Conservation (phyloP, 805 yeast species). For the Ogataea methanolica region DNA sequence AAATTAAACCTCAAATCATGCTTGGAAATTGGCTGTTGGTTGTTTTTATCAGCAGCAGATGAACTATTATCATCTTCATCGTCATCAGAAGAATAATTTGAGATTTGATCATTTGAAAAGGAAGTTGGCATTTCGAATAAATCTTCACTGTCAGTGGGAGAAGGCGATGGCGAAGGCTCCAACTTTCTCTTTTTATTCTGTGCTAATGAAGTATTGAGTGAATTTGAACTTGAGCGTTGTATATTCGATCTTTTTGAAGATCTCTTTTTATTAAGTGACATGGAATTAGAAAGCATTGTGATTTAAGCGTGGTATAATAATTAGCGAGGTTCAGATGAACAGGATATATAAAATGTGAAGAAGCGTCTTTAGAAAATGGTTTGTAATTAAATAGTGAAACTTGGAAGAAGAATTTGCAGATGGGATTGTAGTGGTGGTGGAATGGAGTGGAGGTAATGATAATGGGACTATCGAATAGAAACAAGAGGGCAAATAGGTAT, state of each 20-base stretch:
- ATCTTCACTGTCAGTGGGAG: neutral
- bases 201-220: neutral
- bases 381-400: too few species aligned
- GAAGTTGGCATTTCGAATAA: neutral
- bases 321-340: too few species aligned
- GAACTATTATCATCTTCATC: constrained; percentile 5
- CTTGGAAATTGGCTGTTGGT: constrained; percentile 11
- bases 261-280: neutral
- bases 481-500: too few species aligned
- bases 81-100: neutral
- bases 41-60: too few species aligned
- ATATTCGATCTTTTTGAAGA: neutral
- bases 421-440: too few species aligned
- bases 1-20: constrained; percentile 21
- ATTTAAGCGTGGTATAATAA: neutral
- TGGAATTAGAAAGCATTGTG: neutral
- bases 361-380: neutral
- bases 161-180: neutral
- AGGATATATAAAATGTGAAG: neutral
- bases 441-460: too few species aligned
- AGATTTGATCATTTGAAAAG: neutral
- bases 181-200: constrained; percentile 4
- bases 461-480: too few species aligned
- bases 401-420: too few species aligned
- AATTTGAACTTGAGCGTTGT: too few species aligned